phyloP scores from a whole-genome alignment of 257 asterid species.

The Jacaranda copaia region DNA sequence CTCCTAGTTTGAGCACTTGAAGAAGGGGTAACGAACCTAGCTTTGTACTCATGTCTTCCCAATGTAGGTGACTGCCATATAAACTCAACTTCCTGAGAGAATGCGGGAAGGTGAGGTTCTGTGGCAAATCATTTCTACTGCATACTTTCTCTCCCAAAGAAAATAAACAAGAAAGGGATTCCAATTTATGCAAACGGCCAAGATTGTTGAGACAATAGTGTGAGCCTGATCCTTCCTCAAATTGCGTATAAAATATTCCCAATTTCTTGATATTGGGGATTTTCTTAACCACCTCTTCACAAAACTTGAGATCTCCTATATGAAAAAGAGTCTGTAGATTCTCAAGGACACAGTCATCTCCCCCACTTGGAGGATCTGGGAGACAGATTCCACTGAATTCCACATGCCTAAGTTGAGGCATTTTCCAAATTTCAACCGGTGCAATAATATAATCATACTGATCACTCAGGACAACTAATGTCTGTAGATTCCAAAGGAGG shows the following conservation, averaged over 20 bases:
- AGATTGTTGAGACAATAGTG: not conserved
- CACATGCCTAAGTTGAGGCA: constrained; percentile 31
- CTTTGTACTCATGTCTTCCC: not conserved
- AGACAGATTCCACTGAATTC: not conserved
- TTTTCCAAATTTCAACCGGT: constrained; percentile 14
- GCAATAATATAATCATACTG: too few species aligned
- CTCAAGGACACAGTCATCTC: not conserved
- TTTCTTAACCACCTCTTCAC: not conserved
- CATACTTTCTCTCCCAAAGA: too few species aligned
- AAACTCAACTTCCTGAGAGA: constrained; percentile 22
- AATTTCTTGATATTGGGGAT: constrained; percentile 21
- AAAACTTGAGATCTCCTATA: not conserved
- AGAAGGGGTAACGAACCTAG: not conserved
- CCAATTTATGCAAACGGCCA: not conserved
- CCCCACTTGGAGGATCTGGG: constrained; percentile 2
- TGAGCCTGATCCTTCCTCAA: not conserved
- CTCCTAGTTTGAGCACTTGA: not conserved
- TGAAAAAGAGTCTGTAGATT: not conserved
- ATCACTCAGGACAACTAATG: too few species aligned
- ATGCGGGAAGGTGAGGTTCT: not conserved
- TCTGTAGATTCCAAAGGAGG: too few species aligned
- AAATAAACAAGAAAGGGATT: not conserved
- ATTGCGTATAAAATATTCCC: not conserved
- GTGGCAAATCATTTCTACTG: too few species aligned
- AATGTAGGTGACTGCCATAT: not conserved